These are phyloP conservation scores for Ganoderma multipileum DNA, from an alignment of 1,284 basidiomycete genomes.

Conservation along the genomic window DNA sequence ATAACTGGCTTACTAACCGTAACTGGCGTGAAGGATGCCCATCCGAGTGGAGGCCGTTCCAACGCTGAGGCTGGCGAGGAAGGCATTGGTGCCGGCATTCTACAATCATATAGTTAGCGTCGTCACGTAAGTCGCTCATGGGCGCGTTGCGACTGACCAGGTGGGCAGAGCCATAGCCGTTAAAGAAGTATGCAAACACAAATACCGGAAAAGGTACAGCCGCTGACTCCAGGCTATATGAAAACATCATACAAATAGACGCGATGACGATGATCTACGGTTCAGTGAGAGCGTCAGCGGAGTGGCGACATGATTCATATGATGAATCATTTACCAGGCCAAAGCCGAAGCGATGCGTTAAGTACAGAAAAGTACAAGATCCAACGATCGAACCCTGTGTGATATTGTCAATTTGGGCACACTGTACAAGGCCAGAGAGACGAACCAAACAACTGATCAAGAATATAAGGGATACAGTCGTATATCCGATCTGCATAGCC, in stretches of 20 bases:
- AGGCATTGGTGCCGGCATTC: slow-evolving; percentile 64
- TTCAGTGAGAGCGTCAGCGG: background rate
- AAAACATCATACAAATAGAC: slow-evolving; percentile 46
- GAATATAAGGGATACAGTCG: slow-evolving; percentile 62
- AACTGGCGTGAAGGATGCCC: slow-evolving; percentile 64
- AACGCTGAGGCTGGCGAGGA: slow-evolving; percentile 51
- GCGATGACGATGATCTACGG: slow-evolving; percentile 37
- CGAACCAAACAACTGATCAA: slow-evolving; percentile 58
- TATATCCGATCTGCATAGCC: slow-evolving; percentile 45
- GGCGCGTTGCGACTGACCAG: slow-evolving; percentile 42
- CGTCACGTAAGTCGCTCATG: background rate
- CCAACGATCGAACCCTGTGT: slow-evolving; percentile 54
- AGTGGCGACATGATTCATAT: too few relatives aligned
- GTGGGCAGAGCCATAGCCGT: slow-evolving; percentile 66
- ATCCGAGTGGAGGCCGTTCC: slow-evolving; percentile 56
- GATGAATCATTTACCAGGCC: slow-evolving; percentile 50
- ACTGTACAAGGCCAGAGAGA: background rate
- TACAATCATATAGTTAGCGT: slow-evolving; percentile 18
- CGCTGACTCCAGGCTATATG: slow-evolving; percentile 62
- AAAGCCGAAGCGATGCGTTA: slow-evolving; percentile 60
- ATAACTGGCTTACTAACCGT: slow-evolving; percentile 32
- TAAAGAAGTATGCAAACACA: slow-evolving; percentile 61
- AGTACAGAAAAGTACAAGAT: slow-evolving; percentile 54
- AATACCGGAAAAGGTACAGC: slow-evolving; percentile 72
- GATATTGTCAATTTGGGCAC: background rate